A percentile compares a stretch with the other conserved stretches of the same genome.
These are phyloP conservation scores for Fragilariopsis cylindrus DNA, from an alignment of 108 stramenopile genomes.

Conservation along the genomic window DNA sequence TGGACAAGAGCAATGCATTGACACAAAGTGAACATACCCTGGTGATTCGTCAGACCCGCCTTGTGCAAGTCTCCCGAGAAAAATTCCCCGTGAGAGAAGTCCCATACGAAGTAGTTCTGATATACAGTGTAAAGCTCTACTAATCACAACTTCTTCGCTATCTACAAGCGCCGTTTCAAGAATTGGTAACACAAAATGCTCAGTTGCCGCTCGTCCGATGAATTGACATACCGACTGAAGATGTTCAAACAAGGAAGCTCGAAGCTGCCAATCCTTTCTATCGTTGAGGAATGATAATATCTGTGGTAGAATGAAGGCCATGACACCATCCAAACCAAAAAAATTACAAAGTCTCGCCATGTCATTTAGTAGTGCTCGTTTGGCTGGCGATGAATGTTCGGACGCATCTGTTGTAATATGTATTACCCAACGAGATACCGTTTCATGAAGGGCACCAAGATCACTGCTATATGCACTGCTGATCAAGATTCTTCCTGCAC, in stretches of 20 bases:
- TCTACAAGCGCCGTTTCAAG: constrained; percentile 93
- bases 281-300: constrained; percentile 94
- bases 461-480: constrained; percentile 77
- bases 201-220: constrained; percentile 88
- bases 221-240: constrained; percentile 88
- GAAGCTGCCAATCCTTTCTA: constrained; percentile 91
- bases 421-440: constrained; percentile 83
- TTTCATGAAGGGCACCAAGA: constrained; percentile 73
- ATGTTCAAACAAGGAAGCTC: constrained; percentile 87
- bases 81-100: constrained; percentile 56
- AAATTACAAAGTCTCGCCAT: constrained; percentile 89
- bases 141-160: constrained; percentile 82
- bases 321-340: constrained; percentile 87
- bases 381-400: constrained; percentile 76
- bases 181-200: constrained; percentile 94
- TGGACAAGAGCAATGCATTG: neutral
- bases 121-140: constrained; percentile 69
- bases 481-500: constrained; percentile 43
- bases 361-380: constrained; percentile 81
- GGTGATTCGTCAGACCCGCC: constrained; percentile 12
- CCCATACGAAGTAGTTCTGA: constrained; percentile 58
- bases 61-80: constrained; percentile 40
- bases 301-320: constrained; percentile 89
- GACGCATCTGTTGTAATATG: constrained; percentile 87
- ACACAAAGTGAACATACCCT: constrained; percentile 27